Percentiles rank a stretch among this genome's conserved stretches.
Conservation (phyloP, 2,329 filamentous ascomycete genomes). For the Diaporthe humulicola region DNA sequence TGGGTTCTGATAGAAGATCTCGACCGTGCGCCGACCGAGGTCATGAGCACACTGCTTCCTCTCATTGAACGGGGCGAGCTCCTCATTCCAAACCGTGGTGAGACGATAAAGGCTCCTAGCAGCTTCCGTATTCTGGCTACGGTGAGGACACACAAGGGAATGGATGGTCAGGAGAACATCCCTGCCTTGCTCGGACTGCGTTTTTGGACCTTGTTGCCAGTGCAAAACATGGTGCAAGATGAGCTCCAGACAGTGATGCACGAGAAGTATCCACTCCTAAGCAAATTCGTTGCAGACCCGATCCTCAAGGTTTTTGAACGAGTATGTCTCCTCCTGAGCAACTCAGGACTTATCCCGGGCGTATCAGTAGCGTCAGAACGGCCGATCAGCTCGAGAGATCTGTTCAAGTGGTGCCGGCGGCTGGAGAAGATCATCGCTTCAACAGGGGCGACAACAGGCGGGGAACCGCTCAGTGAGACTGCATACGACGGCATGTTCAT, state of each 20-base stretch:
- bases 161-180: conserved; percentile 75
- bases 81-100: conserved; percentile 88
- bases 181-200: conserved; percentile 85
- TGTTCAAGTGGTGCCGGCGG: conserved; percentile 92
- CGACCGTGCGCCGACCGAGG: conserved; percentile 93
- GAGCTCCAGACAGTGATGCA: conserved; percentile 84
- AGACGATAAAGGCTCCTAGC: conserved; percentile 84
- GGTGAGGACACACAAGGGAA: conserved; percentile 80
- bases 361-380: conserved; percentile 50
- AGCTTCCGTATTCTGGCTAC: conserved; percentile 95
- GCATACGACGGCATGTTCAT: conserved; percentile 88
- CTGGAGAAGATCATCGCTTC: conserved; percentile 75
- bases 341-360: conserved; percentile 47
- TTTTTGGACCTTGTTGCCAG: conserved; percentile 85
- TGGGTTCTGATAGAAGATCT: conserved; percentile 99
- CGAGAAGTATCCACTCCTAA: conserved; percentile 77
- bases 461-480: conserved; percentile 79
- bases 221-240: conserved; percentile 73
- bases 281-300: conserved; percentile 67
- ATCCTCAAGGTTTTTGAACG: conserved; percentile 72
- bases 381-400: conserved; percentile 72
- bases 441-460: conserved; percentile 73
- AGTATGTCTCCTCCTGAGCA: conserved; percentile 59
- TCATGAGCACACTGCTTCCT: conserved; percentile 92
- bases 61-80: conserved; percentile 94